Evolutionary conservation across 2,329 filamentous ascomycete species (phyloP), one percentile per base, ranked within the genome.

Genomic region (Aspergillus proliferans): DNA sequence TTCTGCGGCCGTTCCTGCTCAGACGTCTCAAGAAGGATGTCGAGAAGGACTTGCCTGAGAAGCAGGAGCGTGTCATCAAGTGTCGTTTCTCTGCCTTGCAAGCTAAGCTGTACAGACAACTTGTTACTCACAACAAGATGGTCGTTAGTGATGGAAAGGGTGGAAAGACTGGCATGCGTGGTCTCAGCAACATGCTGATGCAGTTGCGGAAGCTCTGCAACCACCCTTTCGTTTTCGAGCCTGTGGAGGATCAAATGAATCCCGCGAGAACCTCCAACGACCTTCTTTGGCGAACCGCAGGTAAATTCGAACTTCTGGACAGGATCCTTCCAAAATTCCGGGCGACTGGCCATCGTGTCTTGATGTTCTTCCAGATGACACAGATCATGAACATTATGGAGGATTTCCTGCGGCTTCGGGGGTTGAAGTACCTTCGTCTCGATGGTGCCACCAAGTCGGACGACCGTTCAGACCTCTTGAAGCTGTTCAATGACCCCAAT

Each of bases 371-470:
- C 79, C 93, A 98, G 70, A 98, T 98, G 93, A 98, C 93, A 3
- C 91, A 95, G 53, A 98, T 98, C 67, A 98, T 98, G 93, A 95
- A 98, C 72, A 98, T 98, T 64, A 97, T 98, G 93, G 93, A 98
- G 62, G 93, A 98, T 68, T 98, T 95, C 68, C 73, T 98, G 54
- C 86, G 92, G 3, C 86, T 89, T 63, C 82, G 88, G 56, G 86
- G 85, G 43, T 78, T 95, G 58, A 80, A 87, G 63, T 98, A 95
- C 67, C 79, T 98, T 57, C 90, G 93, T 67, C 78, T 98, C 51
- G 93, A 98, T 64, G 93, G 93, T 75, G 93, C 90, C 0, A 98
- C 93, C 42, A 98, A 98, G 69, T 91, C 93, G 1, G 93, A 98
- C 64, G 93, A 98, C 71, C 88, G 93, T 57, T 96, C 91, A 1